Conservation (phyloP, 2,329 filamentous ascomycete species). For the Setomelanomma holmii region DNA sequence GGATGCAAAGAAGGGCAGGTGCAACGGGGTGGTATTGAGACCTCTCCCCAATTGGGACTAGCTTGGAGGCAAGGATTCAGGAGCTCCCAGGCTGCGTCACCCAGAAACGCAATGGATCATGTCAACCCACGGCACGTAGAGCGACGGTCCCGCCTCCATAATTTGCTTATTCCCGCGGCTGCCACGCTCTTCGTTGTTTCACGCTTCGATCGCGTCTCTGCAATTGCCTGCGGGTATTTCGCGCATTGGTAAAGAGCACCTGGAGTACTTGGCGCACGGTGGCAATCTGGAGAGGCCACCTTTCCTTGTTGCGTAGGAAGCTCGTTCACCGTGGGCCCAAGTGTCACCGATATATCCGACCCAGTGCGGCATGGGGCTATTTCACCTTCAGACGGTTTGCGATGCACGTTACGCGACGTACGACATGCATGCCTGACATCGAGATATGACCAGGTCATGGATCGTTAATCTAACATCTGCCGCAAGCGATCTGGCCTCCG, state of each 20-base stretch:
- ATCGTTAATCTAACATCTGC: conserved; percentile 4
- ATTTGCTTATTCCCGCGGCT: conserved; percentile 1
- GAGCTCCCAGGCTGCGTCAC: conserved; percentile 13
- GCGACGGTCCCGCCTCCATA: background rate
- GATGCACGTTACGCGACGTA: conserved; percentile 10
- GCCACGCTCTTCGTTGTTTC: background rate
- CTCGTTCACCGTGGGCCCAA: conserved; percentile 19
- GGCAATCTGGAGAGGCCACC: conserved; percentile 23
- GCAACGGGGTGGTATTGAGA: conserved; percentile 31
- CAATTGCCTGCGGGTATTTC: background rate
- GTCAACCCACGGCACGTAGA: background rate
- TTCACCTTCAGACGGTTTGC: conserved; percentile 3
- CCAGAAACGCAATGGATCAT: conserved; percentile 1
- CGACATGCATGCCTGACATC: conserved; percentile 4
- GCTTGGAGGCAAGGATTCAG: conserved; percentile 12
- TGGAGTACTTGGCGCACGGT: conserved; percentile 20
- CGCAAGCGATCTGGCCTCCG: conserved; percentile 2
- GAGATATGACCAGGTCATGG: background rate
- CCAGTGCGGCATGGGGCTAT: conserved; percentile 4
- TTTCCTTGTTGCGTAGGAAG: conserved; percentile 21
- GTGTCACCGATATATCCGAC: conserved; percentile 17
- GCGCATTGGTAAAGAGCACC: conserved; percentile 5
- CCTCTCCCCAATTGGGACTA: conserved; percentile 27
- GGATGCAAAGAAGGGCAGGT: conserved; percentile 31
- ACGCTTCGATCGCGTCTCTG: background rate